Base-by-base conservation (phyloP, 1,139 yeast genomes). In the Saccharomyces pastorianus region DNA sequence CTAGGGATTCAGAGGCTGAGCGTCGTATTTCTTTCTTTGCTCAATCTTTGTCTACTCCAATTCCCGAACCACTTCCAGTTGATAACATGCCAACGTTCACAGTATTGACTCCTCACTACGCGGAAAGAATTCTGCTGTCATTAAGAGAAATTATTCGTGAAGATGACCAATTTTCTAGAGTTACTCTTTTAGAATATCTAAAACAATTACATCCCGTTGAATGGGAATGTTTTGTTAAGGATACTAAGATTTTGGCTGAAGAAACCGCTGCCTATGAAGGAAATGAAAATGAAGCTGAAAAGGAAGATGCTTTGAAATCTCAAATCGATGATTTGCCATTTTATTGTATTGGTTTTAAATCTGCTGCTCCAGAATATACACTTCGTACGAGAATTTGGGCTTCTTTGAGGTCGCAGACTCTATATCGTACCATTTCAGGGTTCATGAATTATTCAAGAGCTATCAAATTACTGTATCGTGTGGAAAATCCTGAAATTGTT, bases 71-170 rank as follows among this genome's bases (percentile, higher is more conserved):
- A 58, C 80, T 93, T 67, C 99, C 99, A 44, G 97, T 93, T 64
- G 99, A 93, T 75, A 93, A 93, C 78, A 93, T 93, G 99, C 99
- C 99, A 59, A 93, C 98, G 11, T 93, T 93, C 72, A 90, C 98
- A 52, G 99, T 93, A 53, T 81, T 93, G 76, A 91, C 96, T 66
- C 99, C 99, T 71, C 99, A 93, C 73, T 93, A 93, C 76, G 84
- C 96, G 59, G 99, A 93, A 79, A 93, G 95, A 85, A 91, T 93
- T 66, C 80, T 93, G 70, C 78, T 93, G 59, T 90, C 98, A 46
- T 80, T 93, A 72, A 88, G 96, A 75, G 99, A 93, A 76, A 93
- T 93, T 74, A 93, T 93, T 69, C 89, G 98, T 74, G 99, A 93
- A 76, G 99, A 93, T 72, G 98, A 95, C 73, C 98, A 93, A 76